Evolutionary conservation across 2,329 filamentous ascomycete genomes (phyloP).

Genomic region (Alternaria gansuensis): DNA sequence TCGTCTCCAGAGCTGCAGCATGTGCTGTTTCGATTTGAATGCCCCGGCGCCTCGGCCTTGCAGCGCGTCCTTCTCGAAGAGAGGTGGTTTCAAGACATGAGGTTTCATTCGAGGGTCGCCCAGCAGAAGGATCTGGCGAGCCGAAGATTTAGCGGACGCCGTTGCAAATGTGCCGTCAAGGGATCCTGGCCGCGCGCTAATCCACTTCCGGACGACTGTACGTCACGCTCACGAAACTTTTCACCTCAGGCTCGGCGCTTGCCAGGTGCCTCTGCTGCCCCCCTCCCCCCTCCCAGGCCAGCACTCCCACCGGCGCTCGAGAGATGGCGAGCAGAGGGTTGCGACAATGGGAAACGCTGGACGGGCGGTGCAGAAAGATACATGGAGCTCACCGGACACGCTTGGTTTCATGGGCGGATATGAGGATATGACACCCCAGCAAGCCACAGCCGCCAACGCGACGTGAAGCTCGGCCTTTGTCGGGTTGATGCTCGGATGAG

Average conservation of each 20-base stretch:
- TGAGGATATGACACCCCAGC: constrained; percentile 36
- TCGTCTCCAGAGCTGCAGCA: constrained; percentile 22
- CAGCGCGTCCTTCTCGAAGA: constrained; percentile 24
- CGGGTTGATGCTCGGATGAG: constrained; percentile 34
- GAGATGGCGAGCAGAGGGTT: constrained; percentile 1
- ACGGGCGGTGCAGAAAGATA: background rate
- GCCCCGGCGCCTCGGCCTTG: constrained; percentile 18
- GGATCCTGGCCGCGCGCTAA: constrained; percentile 19
- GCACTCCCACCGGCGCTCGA: background rate
- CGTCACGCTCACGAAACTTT: constrained; percentile 33
- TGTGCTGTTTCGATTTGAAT: constrained; percentile 24
- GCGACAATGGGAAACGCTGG: constrained; percentile 2
- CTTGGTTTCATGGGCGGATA: constrained; percentile 34
- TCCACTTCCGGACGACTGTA: constrained; percentile 14
- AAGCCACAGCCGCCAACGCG: constrained; percentile 35
- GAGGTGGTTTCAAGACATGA: constrained; percentile 23
- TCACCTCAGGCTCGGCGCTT: constrained; percentile 17
- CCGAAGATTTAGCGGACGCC: constrained; percentile 27
- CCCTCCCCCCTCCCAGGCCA: background rate
- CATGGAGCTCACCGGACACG: constrained; percentile 22
- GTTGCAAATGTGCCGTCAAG: constrained; percentile 21
- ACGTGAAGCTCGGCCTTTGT: constrained; percentile 29
- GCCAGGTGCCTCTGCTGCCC: constrained; percentile 1
- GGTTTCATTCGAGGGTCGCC: constrained; percentile 24
- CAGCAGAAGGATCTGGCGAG: constrained; percentile 20